Evolutionary conservation across 768 basidiomycete species (phyloP).

Genomic region (Obba rivulosa): DNA sequence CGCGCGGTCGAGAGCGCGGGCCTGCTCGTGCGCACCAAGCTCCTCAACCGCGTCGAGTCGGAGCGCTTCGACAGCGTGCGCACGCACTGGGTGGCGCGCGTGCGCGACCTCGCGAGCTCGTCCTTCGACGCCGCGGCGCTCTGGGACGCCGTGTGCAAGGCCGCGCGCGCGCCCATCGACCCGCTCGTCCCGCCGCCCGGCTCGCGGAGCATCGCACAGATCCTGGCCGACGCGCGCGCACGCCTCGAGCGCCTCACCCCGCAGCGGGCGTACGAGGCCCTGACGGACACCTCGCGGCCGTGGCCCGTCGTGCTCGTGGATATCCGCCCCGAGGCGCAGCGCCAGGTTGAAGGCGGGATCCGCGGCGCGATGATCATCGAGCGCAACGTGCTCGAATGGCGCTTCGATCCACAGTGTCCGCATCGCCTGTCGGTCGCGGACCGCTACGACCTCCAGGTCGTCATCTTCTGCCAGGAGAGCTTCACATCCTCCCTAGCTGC

Average conservation of each 20-base stretch:
- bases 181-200: slow-evolving; percentile 61
- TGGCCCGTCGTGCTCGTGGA: slow-evolving; percentile 74
- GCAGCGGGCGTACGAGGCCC: slow-evolving; percentile 52
- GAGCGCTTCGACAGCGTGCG: slow-evolving; percentile 29
- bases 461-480: slow-evolving; percentile 73
- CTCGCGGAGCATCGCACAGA: slow-evolving; percentile 51
- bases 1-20: slow-evolving; percentile 62
- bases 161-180: slow-evolving; percentile 52
- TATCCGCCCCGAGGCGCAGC: slow-evolving; percentile 62
- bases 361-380: slow-evolving; percentile 69
- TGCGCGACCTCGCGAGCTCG: slow-evolving; percentile 49
- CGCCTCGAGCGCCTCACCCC: slow-evolving; percentile 62
- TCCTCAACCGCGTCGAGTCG: slow-evolving; percentile 52
- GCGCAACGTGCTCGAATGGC: slow-evolving; percentile 75
- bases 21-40: slow-evolving; percentile 61
- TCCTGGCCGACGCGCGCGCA: slow-evolving; percentile 54
- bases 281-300: slow-evolving; percentile 38
- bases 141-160: slow-evolving; percentile 67
- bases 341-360: slow-evolving; percentile 53
- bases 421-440: slow-evolving; percentile 61
- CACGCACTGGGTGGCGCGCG: slow-evolving; percentile 34
- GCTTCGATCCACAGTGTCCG: slow-evolving; percentile 61
- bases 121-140: slow-evolving; percentile 62
- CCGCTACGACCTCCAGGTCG: slow-evolving; percentile 68
- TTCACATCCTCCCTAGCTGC: slow-evolving; percentile 72